Conservation (phyloP, 139 green algal genomes). For the Asterochloris sp. region DNA sequence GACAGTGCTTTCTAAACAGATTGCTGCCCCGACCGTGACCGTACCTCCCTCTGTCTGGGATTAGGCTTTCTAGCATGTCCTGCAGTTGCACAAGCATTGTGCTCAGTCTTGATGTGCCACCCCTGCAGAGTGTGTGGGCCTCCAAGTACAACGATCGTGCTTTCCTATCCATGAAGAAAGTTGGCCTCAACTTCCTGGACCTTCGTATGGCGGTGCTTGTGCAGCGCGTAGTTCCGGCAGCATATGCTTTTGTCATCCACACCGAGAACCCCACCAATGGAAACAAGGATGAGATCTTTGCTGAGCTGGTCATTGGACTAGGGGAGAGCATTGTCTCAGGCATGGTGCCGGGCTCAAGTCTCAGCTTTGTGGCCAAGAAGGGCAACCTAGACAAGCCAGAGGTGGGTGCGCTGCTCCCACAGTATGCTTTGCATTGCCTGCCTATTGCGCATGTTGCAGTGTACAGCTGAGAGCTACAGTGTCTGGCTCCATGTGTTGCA, state of each 20-base stretch:
- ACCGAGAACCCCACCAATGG: slow-evolving; percentile 91
- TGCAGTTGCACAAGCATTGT: not conserved
- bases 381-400: slow-evolving; percentile 63
- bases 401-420: slow-evolving; percentile 5
- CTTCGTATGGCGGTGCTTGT: slow-evolving; percentile 98
- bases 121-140: slow-evolving; percentile 84
- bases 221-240: slow-evolving; percentile 87
- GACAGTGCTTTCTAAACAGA: no score
- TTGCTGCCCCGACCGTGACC: no score
- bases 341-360: slow-evolving; percentile 84
- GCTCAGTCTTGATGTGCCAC: not conserved
- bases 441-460: not conserved
- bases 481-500: not conserved
- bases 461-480: not conserved
- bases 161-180: slow-evolving; percentile 74
- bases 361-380: slow-evolving; percentile 82
- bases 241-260: slow-evolving; percentile 99
- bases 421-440: no score
- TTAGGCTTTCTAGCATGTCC: not conserved
- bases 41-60: no score
- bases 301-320: slow-evolving; percentile 92
- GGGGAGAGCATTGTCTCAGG: slow-evolving; percentile 94
- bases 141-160: slow-evolving; percentile 98
- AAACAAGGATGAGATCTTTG: slow-evolving; percentile 81
- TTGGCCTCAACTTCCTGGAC: slow-evolving; percentile 76